These are phyloP conservation scores for Saccharomyces uvarum DNA, from an alignment of 1,139 yeast genomes.

Conservation along the genomic window DNA sequence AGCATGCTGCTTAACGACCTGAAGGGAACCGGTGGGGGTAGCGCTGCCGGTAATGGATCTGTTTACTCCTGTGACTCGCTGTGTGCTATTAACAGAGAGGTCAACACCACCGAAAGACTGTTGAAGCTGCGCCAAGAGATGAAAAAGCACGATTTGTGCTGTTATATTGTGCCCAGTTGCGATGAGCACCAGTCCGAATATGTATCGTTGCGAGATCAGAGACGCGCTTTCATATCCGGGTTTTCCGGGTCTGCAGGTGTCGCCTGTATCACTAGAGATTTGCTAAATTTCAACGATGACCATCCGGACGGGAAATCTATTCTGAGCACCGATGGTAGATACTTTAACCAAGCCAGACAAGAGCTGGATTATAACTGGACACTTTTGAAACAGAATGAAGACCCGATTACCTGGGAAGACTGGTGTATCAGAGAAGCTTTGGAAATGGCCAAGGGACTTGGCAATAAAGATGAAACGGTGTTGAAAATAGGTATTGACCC, in stretches of 20 bases:
- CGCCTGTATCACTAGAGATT: constrained; percentile 74
- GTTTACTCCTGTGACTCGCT: constrained; percentile 35
- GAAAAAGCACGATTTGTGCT: constrained; percentile 58
- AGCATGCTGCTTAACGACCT: constrained; percentile 3
- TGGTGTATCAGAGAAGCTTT: constrained; percentile 67
- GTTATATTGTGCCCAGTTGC: constrained; percentile 81
- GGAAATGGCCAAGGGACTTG: constrained; percentile 42
- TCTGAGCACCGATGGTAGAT: constrained; percentile 89
- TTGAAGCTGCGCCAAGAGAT: constrained; percentile 57
- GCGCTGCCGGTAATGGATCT: constrained; percentile 26
- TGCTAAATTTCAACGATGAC: constrained; percentile 36
- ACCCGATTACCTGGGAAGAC: constrained; percentile 78
- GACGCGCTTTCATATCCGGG: constrained; percentile 78
- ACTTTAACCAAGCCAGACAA: constrained; percentile 81
- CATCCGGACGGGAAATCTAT: constrained; percentile 50
- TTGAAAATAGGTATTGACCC: constrained; percentile 50
- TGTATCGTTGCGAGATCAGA: constrained; percentile 70
- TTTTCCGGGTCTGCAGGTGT: constrained; percentile 95
- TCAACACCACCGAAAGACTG: constrained; percentile 55
- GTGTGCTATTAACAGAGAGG: constrained; percentile 34
- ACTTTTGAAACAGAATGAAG: constrained; percentile 72
- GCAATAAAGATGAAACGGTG: constrained; percentile 26
- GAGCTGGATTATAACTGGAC: constrained; percentile 88
- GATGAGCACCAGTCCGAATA: constrained; percentile 94
- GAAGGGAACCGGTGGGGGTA: constrained; percentile 13